Evolutionary conservation across 257 asterid genomes (phyloP).

Genomic region (Solanum lignicaule): DNA sequence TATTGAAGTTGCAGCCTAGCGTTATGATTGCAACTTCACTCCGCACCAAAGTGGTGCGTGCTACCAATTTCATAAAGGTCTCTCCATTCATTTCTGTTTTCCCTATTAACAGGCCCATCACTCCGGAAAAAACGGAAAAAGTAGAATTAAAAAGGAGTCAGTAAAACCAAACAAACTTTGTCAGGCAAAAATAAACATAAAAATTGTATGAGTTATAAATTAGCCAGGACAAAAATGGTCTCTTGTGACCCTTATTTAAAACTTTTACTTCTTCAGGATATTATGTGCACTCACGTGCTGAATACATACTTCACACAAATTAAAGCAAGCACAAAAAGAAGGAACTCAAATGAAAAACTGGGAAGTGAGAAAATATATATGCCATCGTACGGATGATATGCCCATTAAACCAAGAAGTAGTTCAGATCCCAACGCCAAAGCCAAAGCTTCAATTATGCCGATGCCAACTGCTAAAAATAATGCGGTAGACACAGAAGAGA

Average conservation of each 20-base stretch:
- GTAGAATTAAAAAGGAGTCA: neutral
- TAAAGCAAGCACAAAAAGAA: neutral
- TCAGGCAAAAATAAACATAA: neutral
- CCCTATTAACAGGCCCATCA: neutral
- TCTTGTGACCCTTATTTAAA: neutral
- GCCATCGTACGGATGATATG: constrained; percentile 54
- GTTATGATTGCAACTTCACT: neutral
- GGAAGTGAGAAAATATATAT: neutral
- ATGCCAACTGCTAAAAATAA: constrained; percentile 72
- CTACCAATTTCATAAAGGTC: neutral
- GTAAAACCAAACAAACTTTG: neutral
- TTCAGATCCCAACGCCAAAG: constrained; percentile 75
- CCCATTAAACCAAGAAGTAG: constrained; percentile 84
- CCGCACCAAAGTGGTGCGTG: neutral
- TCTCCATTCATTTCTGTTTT: neutral
- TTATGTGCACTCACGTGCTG: neutral
- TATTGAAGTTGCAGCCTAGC: neutral
- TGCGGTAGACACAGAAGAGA: constrained; percentile 92
- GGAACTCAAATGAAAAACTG: neutral
- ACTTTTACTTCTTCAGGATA: neutral
- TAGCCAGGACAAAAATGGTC: neutral
- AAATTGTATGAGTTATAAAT: neutral
- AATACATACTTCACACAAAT: neutral
- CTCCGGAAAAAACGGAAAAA: neutral
- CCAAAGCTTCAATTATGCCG: constrained; percentile 76